phyloP scores from a whole-genome alignment of 75 land plant genomes.

The Pinus albicaulis region DNA sequence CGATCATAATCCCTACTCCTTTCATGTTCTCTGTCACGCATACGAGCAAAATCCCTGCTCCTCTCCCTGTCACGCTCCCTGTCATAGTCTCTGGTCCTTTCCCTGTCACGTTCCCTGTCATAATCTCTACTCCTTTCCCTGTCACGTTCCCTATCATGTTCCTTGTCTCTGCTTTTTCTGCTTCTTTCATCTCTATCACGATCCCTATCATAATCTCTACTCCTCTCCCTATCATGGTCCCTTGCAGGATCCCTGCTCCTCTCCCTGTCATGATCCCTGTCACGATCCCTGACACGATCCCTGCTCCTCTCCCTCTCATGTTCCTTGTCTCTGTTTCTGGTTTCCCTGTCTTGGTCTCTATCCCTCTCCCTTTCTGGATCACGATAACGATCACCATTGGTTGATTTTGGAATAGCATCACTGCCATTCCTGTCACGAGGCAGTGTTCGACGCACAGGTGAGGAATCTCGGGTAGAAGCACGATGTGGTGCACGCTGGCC shows the following conservation, averaged over 20 bases:
- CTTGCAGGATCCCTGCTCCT: conserved; percentile 25
- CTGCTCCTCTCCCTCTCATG: conserved; percentile 16
- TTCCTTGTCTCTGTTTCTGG: conserved; percentile 22
- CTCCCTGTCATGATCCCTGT: conserved; percentile 27
- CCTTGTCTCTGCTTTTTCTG: conserved; percentile 26
- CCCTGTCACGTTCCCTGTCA: conserved; percentile 25
- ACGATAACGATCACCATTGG: conserved; percentile 34
- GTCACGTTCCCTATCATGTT: conserved; percentile 28
- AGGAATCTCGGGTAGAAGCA: conserved; percentile 97
- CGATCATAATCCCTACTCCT: conserved; percentile 42
- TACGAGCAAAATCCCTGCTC: conserved; percentile 37
- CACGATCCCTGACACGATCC: conserved; percentile 30
- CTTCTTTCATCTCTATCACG: conserved; percentile 14
- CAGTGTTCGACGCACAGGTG: conserved; percentile 84
- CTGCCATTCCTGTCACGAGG: conserved; percentile 42
- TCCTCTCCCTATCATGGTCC: conserved; percentile 11
- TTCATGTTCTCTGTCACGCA: conserved; percentile 38
- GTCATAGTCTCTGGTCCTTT: conserved; percentile 26
- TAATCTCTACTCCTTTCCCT: conserved; percentile 41
- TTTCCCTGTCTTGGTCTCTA: conserved; percentile 30
- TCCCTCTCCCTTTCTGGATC: conserved; percentile 47
- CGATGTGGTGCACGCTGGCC: conserved; percentile 99
- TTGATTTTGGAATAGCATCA: conserved; percentile 51
- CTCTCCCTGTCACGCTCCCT: conserved; percentile 41
- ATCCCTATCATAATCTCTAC: conserved; percentile 6